Percentiles rank a stretch among this genome's conserved stretches.
These are phyloP conservation scores for Leishmania braziliensis DNA, from an alignment of 208 protist genomes.

Conservation along the genomic window DNA sequence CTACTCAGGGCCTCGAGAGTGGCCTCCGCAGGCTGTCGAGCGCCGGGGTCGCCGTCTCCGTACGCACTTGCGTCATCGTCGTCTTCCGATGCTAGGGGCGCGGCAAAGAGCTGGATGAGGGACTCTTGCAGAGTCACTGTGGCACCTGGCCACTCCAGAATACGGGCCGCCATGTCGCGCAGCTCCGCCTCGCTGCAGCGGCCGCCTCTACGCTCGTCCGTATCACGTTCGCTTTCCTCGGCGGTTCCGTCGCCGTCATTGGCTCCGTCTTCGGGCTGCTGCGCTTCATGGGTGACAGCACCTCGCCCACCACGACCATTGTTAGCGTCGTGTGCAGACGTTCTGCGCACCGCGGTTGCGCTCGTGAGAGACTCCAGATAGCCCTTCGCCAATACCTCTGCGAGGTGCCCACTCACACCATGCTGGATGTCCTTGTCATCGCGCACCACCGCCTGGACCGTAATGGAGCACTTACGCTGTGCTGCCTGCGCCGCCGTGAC, in stretches of 20 bases:
- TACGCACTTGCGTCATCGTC: not conserved
- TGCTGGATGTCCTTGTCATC: constrained; percentile 53
- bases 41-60: not conserved
- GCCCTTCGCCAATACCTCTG: constrained; percentile 1
- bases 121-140: constrained; percentile 22
- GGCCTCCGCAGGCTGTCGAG: not conserved
- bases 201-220: not conserved
- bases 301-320: not conserved
- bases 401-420: constrained; percentile 25
- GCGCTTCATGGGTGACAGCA: not conserved
- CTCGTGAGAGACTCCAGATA: constrained; percentile 14
- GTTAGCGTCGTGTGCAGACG: not conserved
- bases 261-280: not conserved
- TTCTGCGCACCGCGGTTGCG: not conserved
- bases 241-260: not conserved
- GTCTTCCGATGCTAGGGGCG: not conserved
- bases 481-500: constrained; percentile 28
- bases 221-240: not conserved
- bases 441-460: constrained; percentile 38
- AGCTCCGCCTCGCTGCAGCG: constrained; percentile 15
- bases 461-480: constrained; percentile 53
- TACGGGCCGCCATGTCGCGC: constrained; percentile 11
- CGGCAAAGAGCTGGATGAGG: constrained; percentile 26
- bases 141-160: constrained; percentile 23
- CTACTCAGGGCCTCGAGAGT: not conserved